These are phyloP conservation scores for Aspergillus awamori DNA, from an alignment of 2,329 filamentous ascomycete genomes.

Conservation along the genomic window DNA sequence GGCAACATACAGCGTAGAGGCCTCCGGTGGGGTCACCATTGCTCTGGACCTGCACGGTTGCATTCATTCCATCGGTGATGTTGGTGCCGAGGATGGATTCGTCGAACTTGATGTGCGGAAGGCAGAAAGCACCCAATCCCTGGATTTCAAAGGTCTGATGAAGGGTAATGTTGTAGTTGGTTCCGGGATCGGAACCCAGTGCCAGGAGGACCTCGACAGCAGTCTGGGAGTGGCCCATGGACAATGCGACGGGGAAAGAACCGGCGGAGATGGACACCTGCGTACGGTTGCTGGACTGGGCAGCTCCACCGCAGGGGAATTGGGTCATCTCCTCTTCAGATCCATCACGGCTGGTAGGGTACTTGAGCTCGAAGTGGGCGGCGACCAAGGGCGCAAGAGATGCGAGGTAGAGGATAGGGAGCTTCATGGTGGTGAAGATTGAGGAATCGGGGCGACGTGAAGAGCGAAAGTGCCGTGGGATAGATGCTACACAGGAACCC, in stretches of 20 bases:
- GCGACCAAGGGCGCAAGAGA: conserved; percentile 49
- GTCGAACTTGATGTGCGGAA: conserved; percentile 57
- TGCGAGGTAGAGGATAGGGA: conserved; percentile 41
- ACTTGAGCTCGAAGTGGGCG: conserved; percentile 61
- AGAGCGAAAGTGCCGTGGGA: not conserved
- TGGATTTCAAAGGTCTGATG: conserved; percentile 63
- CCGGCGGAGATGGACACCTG: conserved; percentile 52
- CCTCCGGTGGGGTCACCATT: conserved; percentile 61
- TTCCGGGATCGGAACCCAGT: conserved; percentile 55
- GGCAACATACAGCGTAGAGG: conserved; percentile 64
- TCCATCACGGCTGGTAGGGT: conserved; percentile 55
- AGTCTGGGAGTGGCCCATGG: conserved; percentile 56
- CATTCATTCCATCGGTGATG: conserved; percentile 63
- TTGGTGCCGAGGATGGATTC: conserved; percentile 43
- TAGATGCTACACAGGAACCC: not conserved
- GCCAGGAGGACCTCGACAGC: conserved; percentile 58
- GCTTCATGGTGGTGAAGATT: conserved; percentile 31
- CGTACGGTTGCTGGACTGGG: conserved; percentile 50
- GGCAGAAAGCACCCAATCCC: conserved; percentile 67
- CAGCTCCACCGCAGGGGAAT: conserved; percentile 56
- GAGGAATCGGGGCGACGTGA: not conserved
- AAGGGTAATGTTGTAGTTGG: conserved; percentile 71
- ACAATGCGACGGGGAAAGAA: conserved; percentile 54
- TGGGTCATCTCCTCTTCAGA: conserved; percentile 50
- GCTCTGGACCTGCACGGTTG: conserved; percentile 70